Evolutionary conservation across 148 eudicot species (phyloP), one percentile per base, ranked within the genome.

Genomic region (Rhododendron vialii): DNA sequence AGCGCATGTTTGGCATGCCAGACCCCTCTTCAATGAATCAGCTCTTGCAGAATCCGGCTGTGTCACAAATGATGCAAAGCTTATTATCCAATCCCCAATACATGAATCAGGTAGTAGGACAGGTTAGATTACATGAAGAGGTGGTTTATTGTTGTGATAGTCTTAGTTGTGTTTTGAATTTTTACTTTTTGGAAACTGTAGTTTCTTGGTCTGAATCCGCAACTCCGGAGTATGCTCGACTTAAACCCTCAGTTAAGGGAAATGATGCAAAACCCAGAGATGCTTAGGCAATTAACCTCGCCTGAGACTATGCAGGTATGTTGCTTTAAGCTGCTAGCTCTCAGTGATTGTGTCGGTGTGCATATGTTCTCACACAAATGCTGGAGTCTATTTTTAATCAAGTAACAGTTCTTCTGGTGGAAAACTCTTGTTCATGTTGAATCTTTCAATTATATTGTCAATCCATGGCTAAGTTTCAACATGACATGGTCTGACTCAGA

Each of bases 11-110:
- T 87, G 93, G 93, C 85, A 84, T 87, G 82, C 91, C 92, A 30
- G 95, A 94, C 89, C 89, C 98, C 78, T 88, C 98, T 71, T 69
- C 89, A 78, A 67, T 93, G 90, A 89, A 85, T 86, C 95, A 96
- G 81, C 82, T 96, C 15, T 63, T 96, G 95, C 96, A 95, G 93
- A 93, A 95, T 90, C 99, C 99, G 48, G 98, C 96, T 67, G 89
- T 96, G 84, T 90, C 99, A 28, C 99, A 96, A 91, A 96, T 96
- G 98, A 96, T 94, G 95, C 96, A 95, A 80, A 95, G 92, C 88
- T 84, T 96, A 73, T 93, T 96, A 77, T 96, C 99, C 26, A 93
- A 95, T 87, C 99, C 99, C 80, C 92, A 96, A 74, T 90, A 91
- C 81, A 92, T 96, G 95, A 94, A 94, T 89, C 96, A 94, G 94